Evolutionary conservation across 257 asterid genomes (phyloP).

Genomic region (Forsythia viridissima): DNA sequence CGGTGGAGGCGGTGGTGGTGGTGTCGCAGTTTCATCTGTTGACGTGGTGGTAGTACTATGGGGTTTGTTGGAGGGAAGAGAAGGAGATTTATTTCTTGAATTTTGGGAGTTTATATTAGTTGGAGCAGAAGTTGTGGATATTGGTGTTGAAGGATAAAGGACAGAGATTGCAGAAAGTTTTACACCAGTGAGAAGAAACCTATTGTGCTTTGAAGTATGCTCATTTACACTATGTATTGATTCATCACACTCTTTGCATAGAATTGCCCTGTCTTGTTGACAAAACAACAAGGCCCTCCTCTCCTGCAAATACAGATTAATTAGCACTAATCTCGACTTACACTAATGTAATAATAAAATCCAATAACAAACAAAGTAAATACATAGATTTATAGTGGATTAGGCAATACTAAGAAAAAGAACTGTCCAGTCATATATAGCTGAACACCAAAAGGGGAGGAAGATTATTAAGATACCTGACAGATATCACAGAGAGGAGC

Average conservation of each 20-base stretch:
- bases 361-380: background rate
- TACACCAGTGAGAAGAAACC: slow-evolving; percentile 80
- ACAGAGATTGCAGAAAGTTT: slow-evolving; percentile 55
- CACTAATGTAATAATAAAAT: too few relatives aligned
- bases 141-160: slow-evolving; percentile 34
- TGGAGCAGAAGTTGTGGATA: slow-evolving; percentile 16
- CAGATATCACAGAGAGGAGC: slow-evolving; percentile 80
- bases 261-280: slow-evolving; percentile 85
- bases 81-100: slow-evolving; percentile 21
- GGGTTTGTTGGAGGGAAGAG: slow-evolving; percentile 10
- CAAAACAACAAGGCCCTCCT: slow-evolving; percentile 85
- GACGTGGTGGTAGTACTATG: slow-evolving; percentile 20
- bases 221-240: slow-evolving; percentile 74
- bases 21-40: slow-evolving; percentile 14
- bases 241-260: slow-evolving; percentile 78
- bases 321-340: too few relatives aligned
- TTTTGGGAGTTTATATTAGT: slow-evolving; percentile 32
- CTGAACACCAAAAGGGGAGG: too few relatives aligned
- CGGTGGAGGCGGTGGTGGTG: background rate
- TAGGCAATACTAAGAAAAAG: background rate
- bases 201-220: slow-evolving; percentile 68
- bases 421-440: background rate
- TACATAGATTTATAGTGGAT: too few relatives aligned
- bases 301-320: slow-evolving; percentile 41
- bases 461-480: slow-evolving; percentile 41